Evolutionary conservation across 306 rosid species (phyloP).

Genomic region (Prunus mume): DNA sequence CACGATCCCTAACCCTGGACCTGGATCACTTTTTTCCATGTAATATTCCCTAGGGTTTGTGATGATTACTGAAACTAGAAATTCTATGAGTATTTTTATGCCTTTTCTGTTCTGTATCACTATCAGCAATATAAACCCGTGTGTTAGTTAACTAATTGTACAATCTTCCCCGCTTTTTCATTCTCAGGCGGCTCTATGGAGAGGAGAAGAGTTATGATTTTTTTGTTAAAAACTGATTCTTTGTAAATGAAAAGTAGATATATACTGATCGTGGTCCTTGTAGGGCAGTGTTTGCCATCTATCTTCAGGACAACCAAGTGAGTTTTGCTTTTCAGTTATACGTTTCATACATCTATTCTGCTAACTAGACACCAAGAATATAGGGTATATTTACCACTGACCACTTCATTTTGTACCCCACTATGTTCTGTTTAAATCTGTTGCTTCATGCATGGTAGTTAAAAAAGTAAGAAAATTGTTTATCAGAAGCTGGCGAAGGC

Average conservation of each 20-base stretch:
- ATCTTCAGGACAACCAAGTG: not conserved
- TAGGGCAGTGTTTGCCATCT: not conserved
- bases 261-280: not conserved
- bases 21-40: not conserved
- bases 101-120: not conserved
- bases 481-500: too few species aligned
- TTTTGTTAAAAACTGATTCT: conserved; percentile 27
- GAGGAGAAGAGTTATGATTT: conserved; percentile 50
- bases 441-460: too few species aligned
- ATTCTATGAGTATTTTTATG: not conserved
- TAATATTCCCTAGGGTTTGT: not conserved
- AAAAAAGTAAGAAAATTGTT: too few species aligned
- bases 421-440: too few species aligned
- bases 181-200: conserved; percentile 63
- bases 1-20: not conserved
- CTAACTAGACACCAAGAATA: not conserved
- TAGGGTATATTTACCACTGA: too few species aligned
- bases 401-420: too few species aligned
- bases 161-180: not conserved
- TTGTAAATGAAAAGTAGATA: not conserved
- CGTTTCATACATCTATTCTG: not conserved
- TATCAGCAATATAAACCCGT: not conserved
- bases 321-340: not conserved
- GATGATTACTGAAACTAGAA: not conserved
- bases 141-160: conserved; percentile 6